These are phyloP conservation scores for Ceratocystis lukuohia DNA, from an alignment of 2,329 filamentous ascomycete species.

Conservation along the genomic window DNA sequence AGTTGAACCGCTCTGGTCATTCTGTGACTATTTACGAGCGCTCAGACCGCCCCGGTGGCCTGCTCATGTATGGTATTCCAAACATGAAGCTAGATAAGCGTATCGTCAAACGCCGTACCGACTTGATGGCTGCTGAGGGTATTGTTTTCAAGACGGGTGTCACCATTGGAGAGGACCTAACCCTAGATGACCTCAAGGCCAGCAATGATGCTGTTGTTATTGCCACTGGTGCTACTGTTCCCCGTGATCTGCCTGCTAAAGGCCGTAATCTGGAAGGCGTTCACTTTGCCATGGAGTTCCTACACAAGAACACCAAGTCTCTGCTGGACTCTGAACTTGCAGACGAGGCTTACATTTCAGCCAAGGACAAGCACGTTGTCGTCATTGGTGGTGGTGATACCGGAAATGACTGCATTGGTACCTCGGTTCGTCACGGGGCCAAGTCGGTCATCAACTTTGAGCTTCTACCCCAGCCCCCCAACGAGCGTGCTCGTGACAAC, in stretches of 20 bases:
- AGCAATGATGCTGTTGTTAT: slow-evolving; percentile 76
- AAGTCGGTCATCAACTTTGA: slow-evolving; percentile 97
- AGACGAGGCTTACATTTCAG: slow-evolving; percentile 79
- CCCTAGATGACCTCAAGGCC: slow-evolving; percentile 57
- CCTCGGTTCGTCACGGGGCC: slow-evolving; percentile 85
- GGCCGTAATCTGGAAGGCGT: slow-evolving; percentile 79
- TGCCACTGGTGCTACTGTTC: slow-evolving; percentile 84
- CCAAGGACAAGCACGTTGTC: slow-evolving; percentile 89
- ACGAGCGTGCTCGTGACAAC: slow-evolving; percentile 84
- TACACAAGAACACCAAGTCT: slow-evolving; percentile 96
- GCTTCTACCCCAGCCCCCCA: slow-evolving; percentile 79
- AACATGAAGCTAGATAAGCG: slow-evolving; percentile 99
- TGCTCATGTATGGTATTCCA: slow-evolving; percentile 96
- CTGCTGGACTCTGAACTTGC: slow-evolving; percentile 79
- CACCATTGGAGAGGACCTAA: slow-evolving; percentile 61
- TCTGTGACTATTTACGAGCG: slow-evolving; percentile 84
- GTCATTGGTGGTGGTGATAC: slow-evolving; percentile 97
- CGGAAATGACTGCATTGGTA: slow-evolving; percentile 95
- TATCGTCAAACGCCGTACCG: slow-evolving; percentile 84
- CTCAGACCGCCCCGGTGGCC: slow-evolving; percentile 74
- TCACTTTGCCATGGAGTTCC: slow-evolving; percentile 93
- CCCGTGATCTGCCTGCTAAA: slow-evolving; percentile 82
- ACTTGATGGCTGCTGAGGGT: slow-evolving; percentile 87
- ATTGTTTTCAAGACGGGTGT: slow-evolving; percentile 68
- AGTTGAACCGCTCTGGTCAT: slow-evolving; percentile 88